Evolutionary conservation across 1,284 basidiomycete genomes (phyloP).

Genomic region (Ustilago esculenta): DNA sequence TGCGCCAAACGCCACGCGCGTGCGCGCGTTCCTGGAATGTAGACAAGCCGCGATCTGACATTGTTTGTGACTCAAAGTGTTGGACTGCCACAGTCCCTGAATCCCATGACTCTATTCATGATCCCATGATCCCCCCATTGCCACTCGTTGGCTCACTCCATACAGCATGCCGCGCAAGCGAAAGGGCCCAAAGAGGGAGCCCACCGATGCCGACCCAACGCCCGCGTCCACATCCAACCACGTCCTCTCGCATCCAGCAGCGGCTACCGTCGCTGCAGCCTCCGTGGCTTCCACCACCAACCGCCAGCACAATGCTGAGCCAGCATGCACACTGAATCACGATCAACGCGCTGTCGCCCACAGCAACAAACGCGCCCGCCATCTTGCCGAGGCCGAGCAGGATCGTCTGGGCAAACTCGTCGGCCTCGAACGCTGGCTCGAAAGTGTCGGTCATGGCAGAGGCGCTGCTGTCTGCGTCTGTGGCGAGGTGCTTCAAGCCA

Average conservation of each 20-base stretch:
- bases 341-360: not conserved
- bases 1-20: too few relatives aligned
- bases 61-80: constrained; percentile 1
- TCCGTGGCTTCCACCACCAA: not conserved
- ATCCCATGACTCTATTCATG: too few relatives aligned
- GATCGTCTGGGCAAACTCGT: constrained; percentile 40
- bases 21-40: too few relatives aligned
- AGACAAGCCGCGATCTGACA: too few relatives aligned
- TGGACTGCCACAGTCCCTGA: too few relatives aligned
- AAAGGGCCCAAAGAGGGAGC: constrained; percentile 40
- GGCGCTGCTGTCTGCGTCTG: constrained; percentile 42
- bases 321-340: not conserved
- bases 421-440: constrained; percentile 25
- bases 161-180: constrained; percentile 38
- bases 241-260: not conserved
- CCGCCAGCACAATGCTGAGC: not conserved
- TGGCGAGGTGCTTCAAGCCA: constrained; percentile 10
- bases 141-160: not conserved
- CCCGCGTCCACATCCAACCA: not conserved
- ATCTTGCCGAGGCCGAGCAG: constrained; percentile 25
- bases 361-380: constrained; percentile 12
- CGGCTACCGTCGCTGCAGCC: not conserved
- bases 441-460: constrained; percentile 35
- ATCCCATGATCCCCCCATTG: not conserved
- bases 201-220: constrained; percentile 16